phyloP scores from a whole-genome alignment of 1,284 basidiomycete species.

The Meripilus lineatus region DNA sequence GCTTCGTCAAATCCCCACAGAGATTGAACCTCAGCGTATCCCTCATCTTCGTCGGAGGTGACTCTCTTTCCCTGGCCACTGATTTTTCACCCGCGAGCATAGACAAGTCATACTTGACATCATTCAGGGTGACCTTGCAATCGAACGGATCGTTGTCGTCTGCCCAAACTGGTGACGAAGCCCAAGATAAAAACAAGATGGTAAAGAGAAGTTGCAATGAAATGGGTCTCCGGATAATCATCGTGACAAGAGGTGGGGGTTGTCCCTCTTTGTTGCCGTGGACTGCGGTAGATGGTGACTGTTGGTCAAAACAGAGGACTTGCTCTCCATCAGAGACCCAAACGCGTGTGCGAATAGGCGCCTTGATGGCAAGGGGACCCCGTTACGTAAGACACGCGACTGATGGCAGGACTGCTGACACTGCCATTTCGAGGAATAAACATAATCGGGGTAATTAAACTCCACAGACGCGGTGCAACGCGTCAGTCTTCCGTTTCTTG shows the following conservation, averaged over 20 bases:
- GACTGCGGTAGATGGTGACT: too few relatives aligned
- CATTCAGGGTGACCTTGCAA: slow-evolving; percentile 46
- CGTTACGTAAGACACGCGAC: slow-evolving; percentile 35
- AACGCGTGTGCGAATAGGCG: slow-evolving; percentile 10
- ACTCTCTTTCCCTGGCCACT: slow-evolving; percentile 32
- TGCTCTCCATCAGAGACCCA: too few relatives aligned
- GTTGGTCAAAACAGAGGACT: too few relatives aligned
- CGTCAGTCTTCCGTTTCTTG: slow-evolving; percentile 12
- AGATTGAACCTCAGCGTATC: slow-evolving; percentile 38
- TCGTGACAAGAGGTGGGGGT: slow-evolving; percentile 11
- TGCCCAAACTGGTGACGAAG: slow-evolving; percentile 26
- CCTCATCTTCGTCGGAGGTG: slow-evolving; percentile 33
- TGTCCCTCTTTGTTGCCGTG: too few relatives aligned
- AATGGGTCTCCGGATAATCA: slow-evolving; percentile 20
- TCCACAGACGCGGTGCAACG: slow-evolving; percentile 23
- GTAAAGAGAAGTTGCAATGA: slow-evolving; percentile 19
- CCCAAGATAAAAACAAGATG: slow-evolving; percentile 27
- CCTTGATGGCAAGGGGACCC: slow-evolving; percentile 5
- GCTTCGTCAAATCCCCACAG: slow-evolving; percentile 52
- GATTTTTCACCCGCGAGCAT: slow-evolving; percentile 45
- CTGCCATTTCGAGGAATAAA: slow-evolving; percentile 11
- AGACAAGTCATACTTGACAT: slow-evolving; percentile 55
- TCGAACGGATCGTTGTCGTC: slow-evolving; percentile 42
- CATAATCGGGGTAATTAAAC: slow-evolving; percentile 2
- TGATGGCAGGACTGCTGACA: slow-evolving; percentile 16